Percentiles rank a stretch among this genome's conserved stretches.
phyloP scores from a whole-genome alignment of 2,329 filamentous ascomycete species.

The Trichoderma sp. region DNA sequence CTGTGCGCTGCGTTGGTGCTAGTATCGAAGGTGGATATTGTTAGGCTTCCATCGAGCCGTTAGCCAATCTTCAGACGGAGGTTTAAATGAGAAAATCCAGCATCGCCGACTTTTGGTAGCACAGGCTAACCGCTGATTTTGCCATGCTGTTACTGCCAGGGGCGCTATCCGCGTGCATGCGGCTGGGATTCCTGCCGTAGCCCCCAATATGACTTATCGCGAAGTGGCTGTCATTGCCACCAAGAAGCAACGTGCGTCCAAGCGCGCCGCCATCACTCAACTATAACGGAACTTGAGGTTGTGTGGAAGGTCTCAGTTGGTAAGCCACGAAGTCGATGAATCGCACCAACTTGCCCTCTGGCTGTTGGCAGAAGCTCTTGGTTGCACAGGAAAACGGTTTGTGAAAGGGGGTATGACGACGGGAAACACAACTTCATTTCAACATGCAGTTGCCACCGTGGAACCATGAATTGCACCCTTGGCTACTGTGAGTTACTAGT shows the following conservation, averaged over 20 bases:
- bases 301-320: not conserved
- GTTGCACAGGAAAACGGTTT: not conserved
- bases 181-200: constrained; percentile 1
- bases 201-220: constrained; percentile 16
- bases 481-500: not conserved
- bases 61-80: not conserved
- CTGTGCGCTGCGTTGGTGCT: constrained; percentile 10
- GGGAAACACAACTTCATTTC: not conserved
- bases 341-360: not conserved
- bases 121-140: not conserved
- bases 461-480: not conserved
- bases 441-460: not conserved
- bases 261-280: not conserved
- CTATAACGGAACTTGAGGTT: not conserved
- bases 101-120: not conserved
- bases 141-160: not conserved
- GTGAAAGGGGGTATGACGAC: not conserved
- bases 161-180: not conserved
- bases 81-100: not conserved
- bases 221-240: not conserved
- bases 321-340: not conserved
- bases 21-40: not conserved
- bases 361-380: not conserved
- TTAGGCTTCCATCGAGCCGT: not conserved
- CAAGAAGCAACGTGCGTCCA: not conserved